Conservation (phyloP, 2,329 filamentous ascomycete species). For the Aschersonia sp. region DNA sequence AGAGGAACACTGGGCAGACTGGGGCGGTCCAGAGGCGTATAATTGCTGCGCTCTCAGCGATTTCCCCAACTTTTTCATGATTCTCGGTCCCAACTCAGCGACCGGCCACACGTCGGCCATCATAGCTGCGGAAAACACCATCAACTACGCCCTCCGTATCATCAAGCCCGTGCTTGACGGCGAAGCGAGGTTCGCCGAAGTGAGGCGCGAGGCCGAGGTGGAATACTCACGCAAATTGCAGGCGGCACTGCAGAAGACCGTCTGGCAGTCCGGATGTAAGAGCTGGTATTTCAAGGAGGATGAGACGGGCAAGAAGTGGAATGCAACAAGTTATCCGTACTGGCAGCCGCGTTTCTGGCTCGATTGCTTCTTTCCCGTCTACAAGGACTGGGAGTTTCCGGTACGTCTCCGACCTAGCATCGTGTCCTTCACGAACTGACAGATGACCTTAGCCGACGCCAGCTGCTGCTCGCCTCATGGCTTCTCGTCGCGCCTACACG, state of each 20-base stretch:
- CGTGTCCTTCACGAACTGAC: neutral
- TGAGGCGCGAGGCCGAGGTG: constrained; percentile 19
- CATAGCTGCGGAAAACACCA: constrained; percentile 44
- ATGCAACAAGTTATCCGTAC: constrained; percentile 20
- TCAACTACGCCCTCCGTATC: constrained; percentile 44
- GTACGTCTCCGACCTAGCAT: constrained; percentile 9
- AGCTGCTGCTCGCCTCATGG: neutral
- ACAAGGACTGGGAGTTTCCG: constrained; percentile 16
- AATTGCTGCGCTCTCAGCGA: constrained; percentile 40
- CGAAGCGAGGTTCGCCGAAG: constrained; percentile 14
- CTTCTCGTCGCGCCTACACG: too few species aligned
- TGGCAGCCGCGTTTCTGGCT: constrained; percentile 21
- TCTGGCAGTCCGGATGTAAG: constrained; percentile 19
- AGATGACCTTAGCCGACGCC: neutral
- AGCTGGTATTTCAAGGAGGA: constrained; percentile 21
- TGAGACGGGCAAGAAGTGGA: constrained; percentile 14
- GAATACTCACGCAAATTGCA: constrained; percentile 18
- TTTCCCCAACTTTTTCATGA: constrained; percentile 51
- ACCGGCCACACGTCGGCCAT: constrained; percentile 48
- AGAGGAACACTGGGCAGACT: constrained; percentile 38
- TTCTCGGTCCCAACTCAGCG: constrained; percentile 47
- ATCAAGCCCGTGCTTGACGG: constrained; percentile 31
- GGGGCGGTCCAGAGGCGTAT: constrained; percentile 48
- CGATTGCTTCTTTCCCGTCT: constrained; percentile 18
- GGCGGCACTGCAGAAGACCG: constrained; percentile 14